Base-by-base conservation (phyloP, 1,139 yeast species). In the Diutina rugosa region DNA sequence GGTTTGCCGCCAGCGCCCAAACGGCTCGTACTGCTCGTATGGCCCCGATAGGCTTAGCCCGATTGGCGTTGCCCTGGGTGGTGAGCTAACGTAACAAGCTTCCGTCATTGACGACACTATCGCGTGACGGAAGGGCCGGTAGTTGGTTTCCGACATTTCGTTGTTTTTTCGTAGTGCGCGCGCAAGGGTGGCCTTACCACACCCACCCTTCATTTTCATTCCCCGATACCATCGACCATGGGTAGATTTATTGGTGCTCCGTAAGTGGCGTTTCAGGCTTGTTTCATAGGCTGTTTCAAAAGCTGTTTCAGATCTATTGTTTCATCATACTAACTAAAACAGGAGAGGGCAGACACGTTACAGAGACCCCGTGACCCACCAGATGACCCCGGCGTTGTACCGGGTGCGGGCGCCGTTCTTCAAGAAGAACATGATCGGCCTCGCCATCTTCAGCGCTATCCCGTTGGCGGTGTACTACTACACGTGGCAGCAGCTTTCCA, bases 381-480 rank as follows among this genome's bases (percentile, higher is more conserved):
- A 87, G 67, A 90, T 90, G 90, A 88, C 97, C 2, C 97, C 97
- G 21, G 96, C 97, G 9, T 84, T 91, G 76, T 76, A 89, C 64
- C 77, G 98, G 63, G 97, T 96, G 55, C 81, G 98, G 68, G 78
- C 80, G 58, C 97, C 97, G 51, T 91, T 80, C 67, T 87, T 90
- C 72, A 81, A 84, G 79, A 83, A 79, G 65, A 91, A 91, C 69
- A 78, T 86, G 67, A 71, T 81, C 26, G 81, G 84, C 0, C 81
- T 91, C 57, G 74, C 76, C 21, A 69, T 79, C 0, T 74, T 88
- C 28, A 71, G 83, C 21, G 79, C 85, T 16, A 71, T 89, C 56
- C 85, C 95, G 5, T 72, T 80, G 21, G 85, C 87, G 46, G 85
- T 89, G 28, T 90, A 89, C 69, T 63, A 69, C 56, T 90, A 88